Evolutionary conservation across 108 stramenopile genomes (phyloP), one percentile per base, ranked within the genome.

Genomic region (Skeletonema grethae): DNA sequence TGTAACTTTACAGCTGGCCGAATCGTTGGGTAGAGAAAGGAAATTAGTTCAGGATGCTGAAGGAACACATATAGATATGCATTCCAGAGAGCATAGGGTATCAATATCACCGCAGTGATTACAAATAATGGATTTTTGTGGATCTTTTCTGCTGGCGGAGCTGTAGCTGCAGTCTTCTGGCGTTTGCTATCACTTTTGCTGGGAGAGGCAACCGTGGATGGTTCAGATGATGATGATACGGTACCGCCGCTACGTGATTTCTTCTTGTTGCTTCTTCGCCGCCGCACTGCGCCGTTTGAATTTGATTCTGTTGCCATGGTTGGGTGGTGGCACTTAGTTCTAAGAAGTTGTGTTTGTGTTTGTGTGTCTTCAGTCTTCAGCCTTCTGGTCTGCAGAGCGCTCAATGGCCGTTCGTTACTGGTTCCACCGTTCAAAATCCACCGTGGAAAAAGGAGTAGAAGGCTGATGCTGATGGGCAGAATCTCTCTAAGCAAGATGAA

Each of bases 41-140:
- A 66, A 11, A 75, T 31, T 24, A 70, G 46, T 34, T 83, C 84
- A 10, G 88, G 88, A 32, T 75, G 84, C 61, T 84, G 86, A 20
- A 89, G 72, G 25, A n/a, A 45, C 4, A 89, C 0, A 57, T 67
- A 87, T 13, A 76, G 59, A 24, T 75, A 74, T 13, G 59, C 31
- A 7, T 72, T 36, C 46, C 82, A 85, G 34, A 84, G 25, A 4
- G 59, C 32, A 30, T 79, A 84, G 4, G 85, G 85, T 0, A 85
- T 25, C 24, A 81, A 7, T 15, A 89, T 61, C 61, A 75, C 66
- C 56, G 50, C 69, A 2, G 53, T 69, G 5, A 66, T 50, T 11
- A 53, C 31, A 30, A 80, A 43, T 11, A 80, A 62, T 15, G 79
- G 79, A 60, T 80, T 74, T 9, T 15, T 16, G 24, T 68, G 36